Percentiles rank a stretch among this genome's conserved stretches.
Evolutionary conservation across 805 yeast genomes (phyloP).

Genomic region (Saccharomycopsis vini): DNA sequence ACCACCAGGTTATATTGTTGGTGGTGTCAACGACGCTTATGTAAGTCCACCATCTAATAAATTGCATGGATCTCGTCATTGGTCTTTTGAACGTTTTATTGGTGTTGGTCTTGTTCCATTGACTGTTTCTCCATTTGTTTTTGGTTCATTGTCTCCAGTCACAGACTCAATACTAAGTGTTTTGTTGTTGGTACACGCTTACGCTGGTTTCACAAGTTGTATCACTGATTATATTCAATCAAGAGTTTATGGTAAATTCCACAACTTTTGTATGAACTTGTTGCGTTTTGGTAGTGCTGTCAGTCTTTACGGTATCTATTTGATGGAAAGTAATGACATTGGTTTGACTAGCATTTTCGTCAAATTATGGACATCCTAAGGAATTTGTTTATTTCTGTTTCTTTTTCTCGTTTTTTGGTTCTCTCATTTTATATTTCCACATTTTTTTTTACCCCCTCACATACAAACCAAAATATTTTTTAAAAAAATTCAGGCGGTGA

Average conservation of each 20-base stretch:
- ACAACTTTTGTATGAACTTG: slow-evolving; percentile 56
- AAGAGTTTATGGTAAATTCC: slow-evolving; percentile 75
- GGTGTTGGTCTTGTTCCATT: slow-evolving; percentile 71
- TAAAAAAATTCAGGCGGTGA: too few species aligned
- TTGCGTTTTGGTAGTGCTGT: slow-evolving; percentile 65
- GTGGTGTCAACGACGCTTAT: slow-evolving; percentile 89
- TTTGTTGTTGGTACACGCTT: slow-evolving; percentile 64
- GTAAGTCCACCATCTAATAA: slow-evolving; percentile 52
- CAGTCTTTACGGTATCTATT: slow-evolving; percentile 72
- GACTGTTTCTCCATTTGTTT: slow-evolving; percentile 61
- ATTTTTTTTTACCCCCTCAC: too few species aligned
- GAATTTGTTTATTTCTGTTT: too few species aligned
- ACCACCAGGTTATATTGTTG: slow-evolving; percentile 85
- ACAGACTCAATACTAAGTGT: slow-evolving; percentile 65
- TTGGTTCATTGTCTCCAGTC: slow-evolving; percentile 62
- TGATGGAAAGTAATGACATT: slow-evolving; percentile 66
- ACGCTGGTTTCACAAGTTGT: slow-evolving; percentile 83
- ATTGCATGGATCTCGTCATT: slow-evolving; percentile 80
- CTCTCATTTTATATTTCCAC: too few species aligned
- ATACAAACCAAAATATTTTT: too few species aligned
- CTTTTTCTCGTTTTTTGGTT: too few species aligned
- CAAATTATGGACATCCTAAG: slow-evolving; percentile 23
- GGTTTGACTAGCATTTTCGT: slow-evolving; percentile 56
- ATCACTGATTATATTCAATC: slow-evolving; percentile 86
- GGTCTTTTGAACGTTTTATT: slow-evolving; percentile 79